phyloP scores from a whole-genome alignment of 768 basidiomycete genomes.

The Tephrocybe sp. region DNA sequence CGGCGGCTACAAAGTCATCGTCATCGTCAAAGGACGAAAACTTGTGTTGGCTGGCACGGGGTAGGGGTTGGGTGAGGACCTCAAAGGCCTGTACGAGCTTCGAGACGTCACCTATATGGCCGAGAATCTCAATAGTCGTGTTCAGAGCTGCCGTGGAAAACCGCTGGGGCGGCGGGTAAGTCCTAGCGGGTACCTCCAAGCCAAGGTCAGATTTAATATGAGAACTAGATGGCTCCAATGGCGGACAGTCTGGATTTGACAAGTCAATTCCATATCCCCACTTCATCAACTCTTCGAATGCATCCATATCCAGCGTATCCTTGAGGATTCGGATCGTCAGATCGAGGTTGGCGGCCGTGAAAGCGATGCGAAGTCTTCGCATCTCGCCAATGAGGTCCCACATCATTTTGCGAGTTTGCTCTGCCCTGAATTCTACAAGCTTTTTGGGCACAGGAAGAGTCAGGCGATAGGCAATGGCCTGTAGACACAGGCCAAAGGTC shows the following conservation, averaged over 20 bases:
- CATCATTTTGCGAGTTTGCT: conserved; percentile 48
- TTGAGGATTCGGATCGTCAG: conserved; percentile 68
- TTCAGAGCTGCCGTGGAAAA: conserved; percentile 71
- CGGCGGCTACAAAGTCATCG: conserved; percentile 54
- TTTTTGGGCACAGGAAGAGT: conserved; percentile 51
- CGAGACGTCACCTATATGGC: conserved; percentile 56
- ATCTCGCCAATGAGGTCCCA: conserved; percentile 58
- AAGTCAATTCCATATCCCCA: conserved; percentile 78
- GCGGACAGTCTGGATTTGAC: conserved; percentile 66
- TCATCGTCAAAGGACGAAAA: conserved; percentile 68
- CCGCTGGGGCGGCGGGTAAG: conserved; percentile 33
- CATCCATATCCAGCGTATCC: conserved; percentile 55
- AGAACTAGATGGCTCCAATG: conserved; percentile 42
- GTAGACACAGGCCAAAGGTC: conserved; percentile 66
- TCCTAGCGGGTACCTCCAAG: background rate
- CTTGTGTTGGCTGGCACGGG: conserved; percentile 45
- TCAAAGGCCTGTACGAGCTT: conserved; percentile 78
- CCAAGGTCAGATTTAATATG: conserved; percentile 11
- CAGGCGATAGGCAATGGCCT: conserved; percentile 69
- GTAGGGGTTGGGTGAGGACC: conserved; percentile 72
- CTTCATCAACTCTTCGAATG: conserved; percentile 61
- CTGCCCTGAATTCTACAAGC: conserved; percentile 33
- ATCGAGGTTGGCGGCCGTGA: conserved; percentile 65
- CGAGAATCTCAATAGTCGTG: conserved; percentile 71
- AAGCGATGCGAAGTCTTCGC: conserved; percentile 43